phyloP scores from a whole-genome alignment of 139 green algal genomes.

The Tetraselmis chui region DNA sequence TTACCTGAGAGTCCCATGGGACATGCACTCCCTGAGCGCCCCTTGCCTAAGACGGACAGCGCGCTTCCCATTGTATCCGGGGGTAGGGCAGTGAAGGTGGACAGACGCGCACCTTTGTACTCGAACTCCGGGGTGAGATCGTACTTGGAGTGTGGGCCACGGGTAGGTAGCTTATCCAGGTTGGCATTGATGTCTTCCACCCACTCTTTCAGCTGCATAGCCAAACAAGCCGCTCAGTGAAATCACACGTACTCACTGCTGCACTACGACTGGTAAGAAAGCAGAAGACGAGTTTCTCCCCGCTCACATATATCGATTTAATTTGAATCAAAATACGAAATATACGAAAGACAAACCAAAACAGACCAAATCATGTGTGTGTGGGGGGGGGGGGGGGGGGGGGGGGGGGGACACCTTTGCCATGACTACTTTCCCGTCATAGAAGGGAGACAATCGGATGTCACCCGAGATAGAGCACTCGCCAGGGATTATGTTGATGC shows the following conservation, averaged over 20 bases:
- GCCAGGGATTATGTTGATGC: constrained; percentile 72
- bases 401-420: constrained; percentile 2
- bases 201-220: constrained; percentile 28
- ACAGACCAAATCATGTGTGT: too few relatives aligned
- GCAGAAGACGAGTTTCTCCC: too few relatives aligned
- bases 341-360: too few relatives aligned
- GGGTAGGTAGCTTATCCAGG: constrained; percentile 31
- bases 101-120: neutral
- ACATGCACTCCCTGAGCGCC: too few relatives aligned
- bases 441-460: constrained; percentile 52
- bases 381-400: too few relatives aligned
- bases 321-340: too few relatives aligned
- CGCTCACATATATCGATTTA: too few relatives aligned
- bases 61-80: too few relatives aligned
- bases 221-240: too few relatives aligned
- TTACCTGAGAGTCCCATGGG: constrained; percentile 5
- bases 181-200: constrained; percentile 57
- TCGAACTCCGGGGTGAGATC: constrained; percentile 26
- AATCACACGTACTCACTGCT: too few relatives aligned
- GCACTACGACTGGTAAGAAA: too few relatives aligned
- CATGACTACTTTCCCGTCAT: constrained; percentile 47
- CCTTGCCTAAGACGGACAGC: too few relatives aligned
- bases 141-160: constrained; percentile 51
- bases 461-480: constrained; percentile 56
- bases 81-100: neutral